phyloP scores from a whole-genome alignment of 495 filamentous ascomycete species.

The Neurospora sp. region DNA sequence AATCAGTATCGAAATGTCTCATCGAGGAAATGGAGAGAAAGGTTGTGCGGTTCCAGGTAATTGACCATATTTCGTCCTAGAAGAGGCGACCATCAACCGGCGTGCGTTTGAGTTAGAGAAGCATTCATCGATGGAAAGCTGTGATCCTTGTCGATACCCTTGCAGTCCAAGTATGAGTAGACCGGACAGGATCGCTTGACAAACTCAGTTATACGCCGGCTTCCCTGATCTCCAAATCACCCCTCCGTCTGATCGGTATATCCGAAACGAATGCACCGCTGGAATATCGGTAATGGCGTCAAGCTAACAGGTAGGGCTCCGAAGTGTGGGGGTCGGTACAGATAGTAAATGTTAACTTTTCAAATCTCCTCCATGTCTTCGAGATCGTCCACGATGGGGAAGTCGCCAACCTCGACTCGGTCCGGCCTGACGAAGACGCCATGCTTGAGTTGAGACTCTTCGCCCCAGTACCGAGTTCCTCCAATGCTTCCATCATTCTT shows the following conservation, averaged over 20 bases:
- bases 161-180: not conserved
- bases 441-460: conserved; percentile 49
- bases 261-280: not conserved
- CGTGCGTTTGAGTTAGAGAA: not conserved
- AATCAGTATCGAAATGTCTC: not conserved
- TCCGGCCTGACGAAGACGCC: conserved; percentile 88
- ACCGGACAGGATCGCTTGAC: not conserved
- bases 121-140: not conserved
- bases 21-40: not conserved
- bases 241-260: not conserved
- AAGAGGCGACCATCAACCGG: not conserved
- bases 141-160: not conserved
- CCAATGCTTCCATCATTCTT: conserved; percentile 83
- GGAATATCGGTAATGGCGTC: not conserved
- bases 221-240: not conserved
- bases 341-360: conserved; percentile 14
- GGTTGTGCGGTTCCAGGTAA: not conserved
- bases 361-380: conserved; percentile 86
- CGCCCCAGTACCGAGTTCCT: conserved; percentile 68
- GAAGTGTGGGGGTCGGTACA: not conserved
- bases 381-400: conserved; percentile 58
- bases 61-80: not conserved
- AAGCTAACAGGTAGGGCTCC: not conserved
- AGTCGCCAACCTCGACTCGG: conserved; percentile 82
- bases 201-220: not conserved